phyloP scores from a whole-genome alignment of 106 monocot genomes.

The Alisma plantagoaquatica region DNA sequence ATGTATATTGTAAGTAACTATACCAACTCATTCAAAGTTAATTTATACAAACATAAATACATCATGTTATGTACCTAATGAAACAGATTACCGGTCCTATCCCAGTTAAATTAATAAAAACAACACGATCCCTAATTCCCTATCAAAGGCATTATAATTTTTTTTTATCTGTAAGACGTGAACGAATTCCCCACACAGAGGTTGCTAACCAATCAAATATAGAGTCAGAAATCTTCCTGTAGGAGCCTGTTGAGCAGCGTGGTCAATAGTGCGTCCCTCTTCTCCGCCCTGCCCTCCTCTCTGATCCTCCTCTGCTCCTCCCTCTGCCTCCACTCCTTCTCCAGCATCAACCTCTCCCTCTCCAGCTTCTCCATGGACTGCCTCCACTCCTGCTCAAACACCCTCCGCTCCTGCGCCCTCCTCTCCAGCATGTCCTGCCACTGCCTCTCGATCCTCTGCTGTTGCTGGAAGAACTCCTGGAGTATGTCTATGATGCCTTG shows the following conservation, averaged over 20 bases:
- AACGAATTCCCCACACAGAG: too few relatives aligned
- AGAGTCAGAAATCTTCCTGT: constrained; percentile 45
- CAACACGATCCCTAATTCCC: too few relatives aligned
- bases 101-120: too few relatives aligned
- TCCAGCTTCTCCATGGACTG: constrained; percentile 90
- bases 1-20: too few relatives aligned
- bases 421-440: constrained; percentile 77
- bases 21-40: too few relatives aligned
- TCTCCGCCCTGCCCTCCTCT: constrained; percentile 80
- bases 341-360: constrained; percentile 81
- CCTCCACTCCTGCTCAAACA: constrained; percentile 79
- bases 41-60: too few relatives aligned
- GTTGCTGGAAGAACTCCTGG: constrained; percentile 78
- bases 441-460: constrained; percentile 64
- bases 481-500: constrained; percentile 42
- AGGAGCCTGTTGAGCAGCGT: constrained; percentile 73
- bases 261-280: constrained; percentile 76
- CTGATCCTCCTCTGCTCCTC: constrained; percentile 90
- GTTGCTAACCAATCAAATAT: too few relatives aligned
- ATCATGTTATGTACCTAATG: too few relatives aligned
- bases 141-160: too few relatives aligned
- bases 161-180: too few relatives aligned
- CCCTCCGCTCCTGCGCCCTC: constrained; percentile 43
- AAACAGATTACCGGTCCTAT: too few relatives aligned
- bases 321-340: constrained; percentile 80